These are phyloP conservation scores for Nissolia schottii DNA, from an alignment of 306 rosid genomes.

Conservation along the genomic window DNA sequence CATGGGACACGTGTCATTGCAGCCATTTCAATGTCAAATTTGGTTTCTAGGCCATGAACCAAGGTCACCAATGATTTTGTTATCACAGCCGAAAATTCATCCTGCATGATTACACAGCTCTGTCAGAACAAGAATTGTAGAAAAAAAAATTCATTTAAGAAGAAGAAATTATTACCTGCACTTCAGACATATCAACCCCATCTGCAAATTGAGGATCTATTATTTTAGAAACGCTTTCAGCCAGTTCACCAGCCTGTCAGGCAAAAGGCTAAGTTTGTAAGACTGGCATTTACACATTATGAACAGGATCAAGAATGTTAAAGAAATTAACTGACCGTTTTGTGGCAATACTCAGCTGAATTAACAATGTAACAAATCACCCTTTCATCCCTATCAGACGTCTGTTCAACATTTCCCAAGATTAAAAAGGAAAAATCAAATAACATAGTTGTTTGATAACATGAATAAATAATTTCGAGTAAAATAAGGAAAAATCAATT, in stretches of 20 bases:
- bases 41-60: conserved; percentile 92
- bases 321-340: conserved; percentile 64
- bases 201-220: conserved; percentile 71
- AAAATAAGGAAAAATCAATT: conserved; percentile 18
- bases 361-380: conserved; percentile 96
- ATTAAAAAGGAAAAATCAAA: not conserved
- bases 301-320: conserved; percentile 24
- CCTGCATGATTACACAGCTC: conserved; percentile 47
- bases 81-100: conserved; percentile 93
- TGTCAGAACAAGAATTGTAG: conserved; percentile 24
- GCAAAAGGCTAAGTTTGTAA: conserved; percentile 26
- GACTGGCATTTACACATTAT: conserved; percentile 17
- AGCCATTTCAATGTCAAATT: conserved; percentile 95
- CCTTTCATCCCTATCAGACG: conserved; percentile 95
- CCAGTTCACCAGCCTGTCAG: conserved; percentile 90
- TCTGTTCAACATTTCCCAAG: conserved; percentile 55
- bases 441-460: conserved; percentile 7
- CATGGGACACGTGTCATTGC: conserved; percentile 95
- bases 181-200: conserved; percentile 93
- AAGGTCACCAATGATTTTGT: conserved; percentile 90
- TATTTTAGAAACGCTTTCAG: conserved; percentile 91
- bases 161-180: conserved; percentile 62
- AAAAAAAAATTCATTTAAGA: not conserved
- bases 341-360: conserved; percentile 96
- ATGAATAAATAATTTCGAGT: conserved; percentile 17